Evolutionary conservation across 2,329 filamentous ascomycete species (phyloP), one percentile per base, ranked within the genome.

Genomic region (Dothideomycetes sp.): DNA sequence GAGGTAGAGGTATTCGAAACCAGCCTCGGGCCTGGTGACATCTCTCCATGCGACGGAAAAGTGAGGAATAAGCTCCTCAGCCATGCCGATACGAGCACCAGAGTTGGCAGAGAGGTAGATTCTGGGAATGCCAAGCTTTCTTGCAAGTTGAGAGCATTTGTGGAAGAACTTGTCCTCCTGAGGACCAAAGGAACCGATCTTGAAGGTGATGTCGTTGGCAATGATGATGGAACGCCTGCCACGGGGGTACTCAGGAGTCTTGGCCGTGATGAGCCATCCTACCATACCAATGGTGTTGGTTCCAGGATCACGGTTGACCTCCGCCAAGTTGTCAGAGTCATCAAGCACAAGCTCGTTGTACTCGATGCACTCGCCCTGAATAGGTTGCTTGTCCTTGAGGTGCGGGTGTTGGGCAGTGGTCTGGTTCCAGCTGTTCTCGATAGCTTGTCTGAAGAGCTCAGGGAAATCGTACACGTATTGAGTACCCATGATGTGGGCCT

Each of bases 391-490:
- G 31, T 86, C 77, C 36, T 77, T 77, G 45, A 95, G 68, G 15
- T 73, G 69, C 9, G 85, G 73, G 54, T 89, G 79, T 59, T 80
- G 79, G 60, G 79, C 77, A 48, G 84, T 73, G 41, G 79, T 78
- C 61, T 81, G 80, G 56, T 70, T 67, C 91, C 91, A 98, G 65
- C 77, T 84, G 72, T 95, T 95, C 69, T 95, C 87, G 58, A 94
- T 86, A 33, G 91, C 87, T 66, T 96, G 91, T 57, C 91, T 79
- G 83, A 98, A 98, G 36, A 98, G 79, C 73, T 98, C 91, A 19
- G 91, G 91, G 81, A 98, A 98, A 65, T 98, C 91, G 62, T 98
- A 98, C 40, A 96, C 91, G 60, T 95, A 98, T 66, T 98, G 91
- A 19, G 91, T 98, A 48, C 91, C 91, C 88, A 98, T 95, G 46